Evolutionary conservation across 2,329 filamentous ascomycete species (phyloP), one percentile per base, ranked within the genome.

Genomic region (Aspergillus costaricaensis): DNA sequence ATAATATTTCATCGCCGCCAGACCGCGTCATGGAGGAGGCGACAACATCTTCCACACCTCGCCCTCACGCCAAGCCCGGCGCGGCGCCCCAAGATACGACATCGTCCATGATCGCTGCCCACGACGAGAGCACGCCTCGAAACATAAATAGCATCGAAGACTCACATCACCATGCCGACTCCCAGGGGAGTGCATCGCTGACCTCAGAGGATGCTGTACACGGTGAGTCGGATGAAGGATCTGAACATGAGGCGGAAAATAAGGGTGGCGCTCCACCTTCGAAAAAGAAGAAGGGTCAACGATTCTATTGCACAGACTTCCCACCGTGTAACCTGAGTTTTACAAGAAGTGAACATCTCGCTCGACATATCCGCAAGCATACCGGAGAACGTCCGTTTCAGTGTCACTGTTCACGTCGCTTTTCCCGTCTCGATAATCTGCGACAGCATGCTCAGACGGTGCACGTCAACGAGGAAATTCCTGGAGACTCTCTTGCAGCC

Each of bases 381-480:
- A 99, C 95, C 0, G 95, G 95, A 56, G 95, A 99, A 80, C 88
- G 95, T 27, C 95, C 95, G 0, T 99, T 98, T 70, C 91, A 96
- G 76, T 99, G 95, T 68, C 95, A 98, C 76, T 99, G 95, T 77
- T 91, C 90, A 2, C 87, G 95, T 54, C 87, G 92, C 58, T 99
- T 99, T 75, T 98, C 95, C 9, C 87, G 94, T 52, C 85, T 98
- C 49, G 94, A 99, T 76, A 99, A 99, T 72, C 81, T 99, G 55
- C 88, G 95, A 61, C 95, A 99, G 74, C 95, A 99, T 82, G 95
- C 95, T 48, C 93, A 97, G 76, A 98, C 95, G 0, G 95, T 99
- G 1, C 95, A 99, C 74, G 91, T 96, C 60, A 97, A 98, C 74
- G 95, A 98, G 75, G 92, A 97, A 59, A 99, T 99, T 36, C 95